phyloP scores from a whole-genome alignment of 2,329 filamentous ascomycete genomes.

The Aureobasidium sp. region DNA sequence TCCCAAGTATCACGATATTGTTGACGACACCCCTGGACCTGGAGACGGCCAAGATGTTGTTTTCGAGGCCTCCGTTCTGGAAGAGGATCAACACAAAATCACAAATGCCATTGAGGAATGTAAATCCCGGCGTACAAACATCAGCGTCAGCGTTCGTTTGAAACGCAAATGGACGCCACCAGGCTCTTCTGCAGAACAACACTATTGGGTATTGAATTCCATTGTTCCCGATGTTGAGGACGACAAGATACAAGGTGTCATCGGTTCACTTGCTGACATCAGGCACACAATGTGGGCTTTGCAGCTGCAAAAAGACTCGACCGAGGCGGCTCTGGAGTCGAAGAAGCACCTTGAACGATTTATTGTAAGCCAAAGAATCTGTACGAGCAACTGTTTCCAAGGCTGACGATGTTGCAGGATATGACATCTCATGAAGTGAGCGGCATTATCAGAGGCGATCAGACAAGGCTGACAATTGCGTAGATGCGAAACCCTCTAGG shows the following conservation, averaged over 20 bases:
- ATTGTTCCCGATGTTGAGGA: slow-evolving; percentile 1
- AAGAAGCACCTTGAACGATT: slow-evolving; percentile 6
- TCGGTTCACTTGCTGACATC: neutral
- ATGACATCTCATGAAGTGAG: neutral
- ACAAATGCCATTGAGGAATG: neutral
- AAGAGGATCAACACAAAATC: neutral
- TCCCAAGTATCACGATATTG: neutral
- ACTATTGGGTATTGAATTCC: neutral
- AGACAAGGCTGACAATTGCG: neutral
- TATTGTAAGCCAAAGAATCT: neutral
- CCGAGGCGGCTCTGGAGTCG: neutral
- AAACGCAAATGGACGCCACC: neutral
- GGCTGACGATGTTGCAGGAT: neutral
- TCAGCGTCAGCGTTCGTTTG: neutral
- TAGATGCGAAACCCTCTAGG: slow-evolving; percentile 6
- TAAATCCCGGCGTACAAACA: neutral
- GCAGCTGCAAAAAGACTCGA: slow-evolving; percentile 1
- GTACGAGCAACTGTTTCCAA: too few relatives aligned
- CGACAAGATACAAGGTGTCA: neutral
- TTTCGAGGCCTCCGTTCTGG: neutral
- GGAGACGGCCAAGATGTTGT: neutral
- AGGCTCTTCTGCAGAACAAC: neutral
- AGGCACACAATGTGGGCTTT: slow-evolving; percentile 10
- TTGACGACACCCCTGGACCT: neutral
- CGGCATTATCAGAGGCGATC: too few relatives aligned